Evolutionary conservation across 108 stramenopile species (phyloP).

Genomic region (Aurantiochytrium sp.): DNA sequence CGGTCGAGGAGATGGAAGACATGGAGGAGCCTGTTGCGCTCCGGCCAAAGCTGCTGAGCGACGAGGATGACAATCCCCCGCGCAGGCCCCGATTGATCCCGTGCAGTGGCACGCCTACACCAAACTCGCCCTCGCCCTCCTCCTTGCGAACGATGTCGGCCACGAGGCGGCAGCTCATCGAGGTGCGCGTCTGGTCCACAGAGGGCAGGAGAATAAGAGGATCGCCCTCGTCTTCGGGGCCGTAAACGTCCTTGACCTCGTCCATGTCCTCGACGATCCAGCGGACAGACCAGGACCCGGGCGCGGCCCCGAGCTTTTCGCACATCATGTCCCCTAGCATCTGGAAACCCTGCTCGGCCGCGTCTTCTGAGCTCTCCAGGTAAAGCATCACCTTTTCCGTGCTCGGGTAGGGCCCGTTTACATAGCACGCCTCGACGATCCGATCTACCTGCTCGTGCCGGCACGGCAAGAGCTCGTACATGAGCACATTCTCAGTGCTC

Average conservation of each 20-base stretch:
- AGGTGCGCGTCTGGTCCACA: neutral
- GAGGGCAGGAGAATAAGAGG: neutral
- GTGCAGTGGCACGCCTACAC: neutral
- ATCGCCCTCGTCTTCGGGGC: neutral
- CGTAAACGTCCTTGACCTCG: neutral
- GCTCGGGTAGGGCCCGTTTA: neutral
- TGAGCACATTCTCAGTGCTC: neutral
- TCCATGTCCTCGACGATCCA: neutral
- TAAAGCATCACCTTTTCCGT: neutral
- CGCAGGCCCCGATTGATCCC: too few species aligned
- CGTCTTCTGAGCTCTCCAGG: neutral
- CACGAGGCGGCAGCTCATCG: neutral
- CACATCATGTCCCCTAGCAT: neutral
- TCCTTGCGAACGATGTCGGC: neutral
- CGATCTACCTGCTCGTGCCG: neutral
- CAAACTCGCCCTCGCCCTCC: neutral
- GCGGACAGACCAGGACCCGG: neutral
- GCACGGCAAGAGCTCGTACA: neutral
- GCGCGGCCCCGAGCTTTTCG: neutral
- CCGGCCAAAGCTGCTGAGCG: too few species aligned
- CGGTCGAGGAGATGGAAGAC: too few species aligned
- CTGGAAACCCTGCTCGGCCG: neutral
- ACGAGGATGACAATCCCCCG: too few species aligned
- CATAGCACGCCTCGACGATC: neutral
- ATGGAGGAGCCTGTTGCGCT: too few species aligned